Percentiles rank a stretch among this genome's conserved stretches.
phyloP scores from a whole-genome alignment of 2,329 filamentous ascomycete species.

The Aspergillus sp. region DNA sequence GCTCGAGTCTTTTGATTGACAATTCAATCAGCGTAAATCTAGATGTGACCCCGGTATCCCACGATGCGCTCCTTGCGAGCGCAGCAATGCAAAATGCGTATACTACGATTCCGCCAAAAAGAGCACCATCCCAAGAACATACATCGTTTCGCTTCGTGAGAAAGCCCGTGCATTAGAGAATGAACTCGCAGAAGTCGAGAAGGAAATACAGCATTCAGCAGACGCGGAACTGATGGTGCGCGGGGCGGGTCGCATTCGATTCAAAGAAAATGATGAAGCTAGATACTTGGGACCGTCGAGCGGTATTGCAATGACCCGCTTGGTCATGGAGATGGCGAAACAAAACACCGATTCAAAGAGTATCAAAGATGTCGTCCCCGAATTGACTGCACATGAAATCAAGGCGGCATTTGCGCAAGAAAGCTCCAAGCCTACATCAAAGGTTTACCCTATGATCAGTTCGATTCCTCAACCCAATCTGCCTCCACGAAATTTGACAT shows the following conservation, averaged over 20 bases:
- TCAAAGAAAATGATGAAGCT: conserved; percentile 80
- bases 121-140: conserved; percentile 79
- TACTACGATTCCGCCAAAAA: conserved; percentile 90
- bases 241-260: conserved; percentile 76
- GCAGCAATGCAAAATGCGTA: conserved; percentile 85
- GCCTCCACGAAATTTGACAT: conserved; percentile 68
- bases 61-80: conserved; percentile 86
- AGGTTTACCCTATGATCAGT: conserved; percentile 87
- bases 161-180: conserved; percentile 76
- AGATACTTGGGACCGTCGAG: conserved; percentile 91
- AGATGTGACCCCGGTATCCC: conserved; percentile 91
- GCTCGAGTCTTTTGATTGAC: conserved; percentile 1
- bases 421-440: conserved; percentile 62
- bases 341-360: conserved; percentile 85
- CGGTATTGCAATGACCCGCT: conserved; percentile 87
- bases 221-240: conserved; percentile 82
- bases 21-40: conserved; percentile 71
- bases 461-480: conserved; percentile 72
- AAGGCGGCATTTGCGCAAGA: conserved; percentile 65
- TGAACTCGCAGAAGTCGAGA: conserved; percentile 73
- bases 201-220: conserved; percentile 66
- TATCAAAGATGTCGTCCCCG: conserved; percentile 87
- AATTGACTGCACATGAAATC: conserved; percentile 62
- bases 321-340: conserved; percentile 96
- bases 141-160: conserved; percentile 88